Evolutionary conservation across 208 protist genomes (phyloP), one percentile per base, ranked within the genome.

Genomic region (Zelonia costaricensis): DNA sequence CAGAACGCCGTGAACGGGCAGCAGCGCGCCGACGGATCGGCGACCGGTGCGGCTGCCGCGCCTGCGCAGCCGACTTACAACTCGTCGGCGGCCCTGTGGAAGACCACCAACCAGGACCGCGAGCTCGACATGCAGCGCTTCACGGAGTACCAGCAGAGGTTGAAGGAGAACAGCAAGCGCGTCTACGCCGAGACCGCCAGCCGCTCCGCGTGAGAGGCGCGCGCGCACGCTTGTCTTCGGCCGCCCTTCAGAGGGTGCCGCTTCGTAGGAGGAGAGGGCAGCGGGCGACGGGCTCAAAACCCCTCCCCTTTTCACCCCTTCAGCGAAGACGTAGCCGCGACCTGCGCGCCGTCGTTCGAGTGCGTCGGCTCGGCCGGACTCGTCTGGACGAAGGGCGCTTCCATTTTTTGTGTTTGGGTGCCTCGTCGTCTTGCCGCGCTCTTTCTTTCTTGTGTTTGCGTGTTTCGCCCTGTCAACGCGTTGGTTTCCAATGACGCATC

Each of bases 21-120:
- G 43, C n/a, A 20, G 27, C 31, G 48, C 4, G 22, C 18, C 15
- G 44, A 36, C 18, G 46, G 23, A 16, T 7, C 49, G 7, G 22
- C 48, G 23, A 31, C 55, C 6, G 60, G 51, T 16, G 36, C 44
- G 10, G 36, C 56, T 20, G 61, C 47, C 23, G 38, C 67, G 7
- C 25, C 45, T 16, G 72, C 59, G 58, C 54, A 63, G 53, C 64
- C 40, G 44, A 35, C 44, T 7, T 75, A 52, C 55, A 84, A 62
- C 46, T 83, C 80, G n/a, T 79, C 82, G 16, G 71, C 79, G 12
- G 75, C 86, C 15, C 47, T 93, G 59, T 95, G 89, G 86, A 76
- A 66, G 36, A 93, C 86, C n/a, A 92, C 89, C 1, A 95, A 91
- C 47, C 89, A 95, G 58, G 73, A 81, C 23, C 65, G 75, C 13